These are phyloP conservation scores for Xylaria sp. DNA, from an alignment of 2,329 filamentous ascomycete genomes.

Conservation along the genomic window DNA sequence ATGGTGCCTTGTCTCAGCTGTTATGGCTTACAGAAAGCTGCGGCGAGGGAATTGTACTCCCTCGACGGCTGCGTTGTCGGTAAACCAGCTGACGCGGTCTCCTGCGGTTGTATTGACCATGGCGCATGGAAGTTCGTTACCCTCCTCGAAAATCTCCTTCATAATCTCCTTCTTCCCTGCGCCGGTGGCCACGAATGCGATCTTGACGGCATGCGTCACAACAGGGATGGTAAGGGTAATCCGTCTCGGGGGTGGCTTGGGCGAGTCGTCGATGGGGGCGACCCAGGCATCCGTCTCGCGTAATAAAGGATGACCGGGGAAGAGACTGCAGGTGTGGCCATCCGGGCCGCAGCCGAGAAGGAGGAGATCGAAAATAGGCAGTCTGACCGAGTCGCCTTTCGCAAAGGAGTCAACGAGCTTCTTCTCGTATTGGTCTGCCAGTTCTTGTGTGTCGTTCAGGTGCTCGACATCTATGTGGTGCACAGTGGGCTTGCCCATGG, in stretches of 20 bases:
- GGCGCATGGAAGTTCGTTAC: constrained; percentile 80
- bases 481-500: constrained; percentile 70
- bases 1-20: background rate
- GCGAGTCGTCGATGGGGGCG: constrained; percentile 87
- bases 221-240: constrained; percentile 94
- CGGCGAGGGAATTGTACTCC: constrained; percentile 82
- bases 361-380: constrained; percentile 93
- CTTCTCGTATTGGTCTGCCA: constrained; percentile 94
- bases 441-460: constrained; percentile 82
- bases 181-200: constrained; percentile 92
- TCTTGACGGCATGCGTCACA: constrained; percentile 81
- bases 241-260: constrained; percentile 88
- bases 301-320: constrained; percentile 86
- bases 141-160: constrained; percentile 90
- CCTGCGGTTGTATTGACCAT: constrained; percentile 84
- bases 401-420: constrained; percentile 85
- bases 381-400: constrained; percentile 87
- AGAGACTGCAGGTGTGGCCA: constrained; percentile 95
- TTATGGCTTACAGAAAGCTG: constrained; percentile 56
- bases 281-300: constrained; percentile 92
- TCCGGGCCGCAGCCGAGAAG: constrained; percentile 94
- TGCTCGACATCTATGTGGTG: constrained; percentile 73
- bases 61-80: constrained; percentile 83
- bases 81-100: constrained; percentile 94
- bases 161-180: constrained; percentile 88